phyloP scores from a whole-genome alignment of 495 filamentous ascomycete species.

The Glutinoglossum americanum region DNA sequence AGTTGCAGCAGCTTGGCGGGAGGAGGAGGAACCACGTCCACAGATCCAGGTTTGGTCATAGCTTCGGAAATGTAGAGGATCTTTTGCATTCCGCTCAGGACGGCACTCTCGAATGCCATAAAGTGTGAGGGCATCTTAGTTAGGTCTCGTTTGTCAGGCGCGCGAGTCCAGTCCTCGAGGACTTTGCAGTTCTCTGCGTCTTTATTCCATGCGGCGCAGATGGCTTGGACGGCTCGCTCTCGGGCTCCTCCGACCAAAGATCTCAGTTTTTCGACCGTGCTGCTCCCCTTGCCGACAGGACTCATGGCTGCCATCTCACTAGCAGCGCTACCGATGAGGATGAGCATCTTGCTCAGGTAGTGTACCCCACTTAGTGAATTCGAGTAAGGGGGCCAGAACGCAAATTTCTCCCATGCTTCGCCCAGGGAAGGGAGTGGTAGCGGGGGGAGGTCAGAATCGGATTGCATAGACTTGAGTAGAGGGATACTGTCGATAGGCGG shows the following conservation, averaged over 20 bases:
- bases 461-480: constrained; percentile 54
- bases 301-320: constrained; percentile 62
- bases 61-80: constrained; percentile 83
- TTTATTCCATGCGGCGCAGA: constrained; percentile 67
- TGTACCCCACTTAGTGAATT: constrained; percentile 76
- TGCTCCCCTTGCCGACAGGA: constrained; percentile 34
- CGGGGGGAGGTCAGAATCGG: constrained; percentile 46
- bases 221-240: constrained; percentile 59
- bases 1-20: constrained; percentile 64
- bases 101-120: constrained; percentile 49
- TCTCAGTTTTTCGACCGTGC: constrained; percentile 42
- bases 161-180: constrained; percentile 78
- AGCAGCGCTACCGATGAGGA: constrained; percentile 61
- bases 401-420: constrained; percentile 79
- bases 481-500: constrained; percentile 80
- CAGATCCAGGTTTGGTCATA: constrained; percentile 38
- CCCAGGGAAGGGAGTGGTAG: constrained; percentile 31
- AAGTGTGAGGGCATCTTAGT: constrained; percentile 81
- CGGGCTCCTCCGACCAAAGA: constrained; percentile 52
- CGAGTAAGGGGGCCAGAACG: constrained; percentile 86
- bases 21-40: constrained; percentile 61
- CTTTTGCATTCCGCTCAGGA: constrained; percentile 72
- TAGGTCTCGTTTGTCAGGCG: constrained; percentile 53
- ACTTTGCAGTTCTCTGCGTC: constrained; percentile 78
- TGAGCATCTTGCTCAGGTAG: constrained; percentile 63